Evolutionary conservation across 768 basidiomycete genomes (phyloP).

Genomic region (Filobasidium floriforme): DNA sequence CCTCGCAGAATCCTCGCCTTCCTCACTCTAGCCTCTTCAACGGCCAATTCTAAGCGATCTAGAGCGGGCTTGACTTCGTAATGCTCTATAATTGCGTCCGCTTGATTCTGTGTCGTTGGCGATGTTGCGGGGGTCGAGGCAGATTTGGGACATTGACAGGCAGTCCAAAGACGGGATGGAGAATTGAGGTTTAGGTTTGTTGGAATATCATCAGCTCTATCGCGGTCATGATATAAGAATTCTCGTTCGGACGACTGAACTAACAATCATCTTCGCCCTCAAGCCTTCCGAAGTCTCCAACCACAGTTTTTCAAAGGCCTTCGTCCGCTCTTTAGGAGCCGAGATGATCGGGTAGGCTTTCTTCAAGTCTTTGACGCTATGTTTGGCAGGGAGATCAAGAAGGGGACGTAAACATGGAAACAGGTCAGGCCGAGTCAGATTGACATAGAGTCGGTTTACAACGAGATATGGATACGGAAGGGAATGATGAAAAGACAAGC

Average conservation of each 20-base stretch:
- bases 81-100: constrained; percentile 27
- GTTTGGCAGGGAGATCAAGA: no score
- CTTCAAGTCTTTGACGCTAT: constrained; percentile 30
- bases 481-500: no score
- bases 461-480: no score
- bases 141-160: neutral
- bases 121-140: neutral
- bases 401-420: no score
- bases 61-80: constrained; percentile 34
- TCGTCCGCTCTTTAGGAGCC: constrained; percentile 14
- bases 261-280: constrained; percentile 32
- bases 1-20: constrained; percentile 21
- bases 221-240: no score
- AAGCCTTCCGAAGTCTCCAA: constrained; percentile 24
- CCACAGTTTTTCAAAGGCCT: constrained; percentile 30
- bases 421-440: no score
- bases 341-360: constrained; percentile 27
- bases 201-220: no score
- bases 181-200: no score
- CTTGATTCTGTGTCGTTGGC: constrained; percentile 22
- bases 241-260: no score
- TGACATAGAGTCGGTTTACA: no score
- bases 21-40: constrained; percentile 29
- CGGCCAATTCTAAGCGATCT: constrained; percentile 30
- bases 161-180: neutral